These are phyloP conservation scores for Cladorrhinum sp. DNA, from an alignment of 2,329 filamentous ascomycete genomes.

Conservation along the genomic window DNA sequence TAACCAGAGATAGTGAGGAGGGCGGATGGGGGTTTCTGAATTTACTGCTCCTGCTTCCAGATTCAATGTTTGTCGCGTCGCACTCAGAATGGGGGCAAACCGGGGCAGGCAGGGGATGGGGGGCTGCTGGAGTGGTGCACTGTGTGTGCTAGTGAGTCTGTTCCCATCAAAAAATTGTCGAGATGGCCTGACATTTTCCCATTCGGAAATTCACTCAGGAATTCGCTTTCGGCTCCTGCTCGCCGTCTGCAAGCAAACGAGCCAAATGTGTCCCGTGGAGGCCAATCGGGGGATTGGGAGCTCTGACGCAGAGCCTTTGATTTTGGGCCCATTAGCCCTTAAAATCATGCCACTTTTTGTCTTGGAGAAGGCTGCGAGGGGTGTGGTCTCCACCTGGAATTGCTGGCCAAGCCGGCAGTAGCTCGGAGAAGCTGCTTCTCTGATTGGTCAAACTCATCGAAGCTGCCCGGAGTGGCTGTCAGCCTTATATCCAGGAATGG, in stretches of 20 bases:
- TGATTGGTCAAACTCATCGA: conserved; percentile 13
- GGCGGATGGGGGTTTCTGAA: not conserved
- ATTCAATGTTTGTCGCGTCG: not conserved
- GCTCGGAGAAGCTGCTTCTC: conserved; percentile 7
- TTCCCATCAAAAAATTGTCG: conserved; percentile 12
- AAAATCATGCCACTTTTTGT: conserved; percentile 32
- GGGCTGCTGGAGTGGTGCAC: conserved; percentile 2
- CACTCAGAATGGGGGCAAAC: conserved; percentile 10
- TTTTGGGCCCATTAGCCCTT: conserved; percentile 27
- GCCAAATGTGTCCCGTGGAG: not conserved
- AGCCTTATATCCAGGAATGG: conserved; percentile 21
- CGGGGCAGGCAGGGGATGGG: not conserved
- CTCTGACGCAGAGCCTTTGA: conserved; percentile 26
- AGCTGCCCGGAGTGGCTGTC: conserved; percentile 18
- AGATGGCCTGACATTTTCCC: conserved; percentile 26
- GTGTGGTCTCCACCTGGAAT: conserved; percentile 11
- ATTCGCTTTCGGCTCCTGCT: conserved; percentile 5
- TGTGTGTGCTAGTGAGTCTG: not conserved
- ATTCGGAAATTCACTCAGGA: conserved; percentile 16
- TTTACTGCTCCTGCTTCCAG: not conserved
- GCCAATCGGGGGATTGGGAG: conserved; percentile 24
- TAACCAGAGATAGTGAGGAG: not conserved
- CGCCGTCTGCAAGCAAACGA: conserved; percentile 5
- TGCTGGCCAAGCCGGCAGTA: conserved; percentile 27
- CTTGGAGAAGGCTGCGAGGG: conserved; percentile 20